Base-by-base conservation (phyloP, 208 protist species). In the Crithidia thermophila region DNA sequence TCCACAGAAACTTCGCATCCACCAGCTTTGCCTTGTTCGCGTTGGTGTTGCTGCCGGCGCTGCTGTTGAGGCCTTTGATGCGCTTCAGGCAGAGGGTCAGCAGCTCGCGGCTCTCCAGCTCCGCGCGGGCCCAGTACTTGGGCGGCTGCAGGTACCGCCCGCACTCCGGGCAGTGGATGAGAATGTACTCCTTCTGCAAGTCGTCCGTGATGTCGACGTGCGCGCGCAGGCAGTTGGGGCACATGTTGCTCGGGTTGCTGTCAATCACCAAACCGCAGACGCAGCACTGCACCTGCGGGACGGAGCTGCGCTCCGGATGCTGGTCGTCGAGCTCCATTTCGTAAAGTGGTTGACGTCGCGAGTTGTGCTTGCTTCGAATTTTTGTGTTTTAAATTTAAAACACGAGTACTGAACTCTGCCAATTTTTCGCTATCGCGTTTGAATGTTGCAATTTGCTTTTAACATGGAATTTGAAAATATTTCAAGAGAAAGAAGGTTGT, bases 1-100 rank as follows among this genome's bases (percentile, higher is more conserved):
- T 99, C 98, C 98, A 99, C 18, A 99, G 73, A 72, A 99, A 99
- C 33, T 86, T 90, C 4, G 99, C 99, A 84, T 99, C 98, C 0
- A 99, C 71, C 13, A 99, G 85, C 63, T 98, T 98, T 27, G 99
- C 93, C 67, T 98, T 97, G 43, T 98, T 81, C 18, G 94, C 96
- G 59, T 90, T 93, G 23, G 79, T 85, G 62, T 99, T 99, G 25
- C 99, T 84, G 56, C 98, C 77, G 0, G 85, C 63, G 47, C 76
- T 92, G 59, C 77, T 88, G 63, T 78, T 97, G 27, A 99, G 78
- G 14, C 97, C 98, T 66, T 97, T 98, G 27, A 99, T 85, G 39
- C 92, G 85, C 67, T 99, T 99, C 18, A 99, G 77, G 65, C 98
- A 99, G 8, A 99, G 43, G 7, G 95, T 94, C 7, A 99, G 82